A percentile compares a stretch with the other conserved stretches of the same genome.
These are phyloP conservation scores for Penicillium arizonense DNA, from an alignment of 495 filamentous ascomycete species.

Conservation along the genomic window DNA sequence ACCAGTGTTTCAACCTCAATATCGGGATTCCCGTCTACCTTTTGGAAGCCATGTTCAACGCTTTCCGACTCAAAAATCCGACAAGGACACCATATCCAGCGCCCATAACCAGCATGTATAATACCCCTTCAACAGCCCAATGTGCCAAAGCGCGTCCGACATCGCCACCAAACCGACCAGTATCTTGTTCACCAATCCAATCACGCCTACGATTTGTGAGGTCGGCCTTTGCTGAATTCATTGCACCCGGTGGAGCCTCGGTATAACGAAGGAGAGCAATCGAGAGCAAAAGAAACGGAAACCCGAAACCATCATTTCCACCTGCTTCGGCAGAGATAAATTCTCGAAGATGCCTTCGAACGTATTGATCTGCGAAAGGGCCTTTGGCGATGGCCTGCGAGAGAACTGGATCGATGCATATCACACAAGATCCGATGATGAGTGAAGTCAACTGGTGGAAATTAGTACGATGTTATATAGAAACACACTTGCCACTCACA, in stretches of 20 bases:
- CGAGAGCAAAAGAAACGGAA: conserved; percentile 57
- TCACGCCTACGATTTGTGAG: conserved; percentile 8
- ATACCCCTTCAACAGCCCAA: conserved; percentile 38
- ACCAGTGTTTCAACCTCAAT: too few species aligned
- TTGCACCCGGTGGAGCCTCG: conserved; percentile 27
- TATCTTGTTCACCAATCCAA: conserved; percentile 28
- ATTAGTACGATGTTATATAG: background rate
- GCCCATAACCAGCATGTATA: conserved; percentile 43
- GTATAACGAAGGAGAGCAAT: conserved; percentile 54
- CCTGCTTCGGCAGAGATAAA: conserved; percentile 62
- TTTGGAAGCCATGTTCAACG: conserved; percentile 26
- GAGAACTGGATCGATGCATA: conserved; percentile 60
- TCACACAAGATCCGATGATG: conserved; percentile 61
- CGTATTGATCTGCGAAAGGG: conserved; percentile 60
- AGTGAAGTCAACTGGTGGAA: conserved; percentile 45
- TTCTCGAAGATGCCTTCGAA: conserved; percentile 54
- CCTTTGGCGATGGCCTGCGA: conserved; percentile 63
- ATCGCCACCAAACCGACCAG: conserved; percentile 35
- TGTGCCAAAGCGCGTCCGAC: conserved; percentile 33
- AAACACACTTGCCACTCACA: conserved; percentile 15
- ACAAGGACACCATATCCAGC: conserved; percentile 33
- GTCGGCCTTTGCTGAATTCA: background rate
- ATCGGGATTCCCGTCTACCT: conserved; percentile 1
- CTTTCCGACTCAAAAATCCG: conserved; percentile 31
- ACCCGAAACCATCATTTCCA: conserved; percentile 61